Base-by-base conservation (phyloP, 2,329 filamentous ascomycete species). In the Alternaria novae-zelandiae region DNA sequence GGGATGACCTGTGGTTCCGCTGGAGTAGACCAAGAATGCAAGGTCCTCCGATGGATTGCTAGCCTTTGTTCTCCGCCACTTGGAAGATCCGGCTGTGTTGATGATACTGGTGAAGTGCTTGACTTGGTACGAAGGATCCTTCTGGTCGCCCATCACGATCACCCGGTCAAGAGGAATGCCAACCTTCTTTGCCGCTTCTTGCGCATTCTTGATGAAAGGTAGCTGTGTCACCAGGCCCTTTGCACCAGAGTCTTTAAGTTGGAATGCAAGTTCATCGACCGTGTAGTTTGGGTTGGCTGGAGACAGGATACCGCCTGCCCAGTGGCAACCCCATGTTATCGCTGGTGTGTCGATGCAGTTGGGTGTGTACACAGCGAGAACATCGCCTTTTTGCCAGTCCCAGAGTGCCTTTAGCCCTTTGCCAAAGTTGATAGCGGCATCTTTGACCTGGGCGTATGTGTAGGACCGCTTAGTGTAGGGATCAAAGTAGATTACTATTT, bases 221-320 rank as follows among this genome's bases (percentile, higher is more conserved):
- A 86, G 78, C 73, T 97, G 92, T 0, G 94, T 97, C 25, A 91
- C 86, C 8, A 97, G 79, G 0, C 86, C 92, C 74, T 89, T 92
- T 30, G 93, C 92, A 1, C 88, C 86, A 0, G 90, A 90, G 79
- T 96, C 92, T 72, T 88, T 88, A 64, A 98, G 86, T 81, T 97
- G 94, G 74, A 92, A 94, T 5, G 91, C 89, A 32, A 97, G 86
- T 80, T 98, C 95, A 10, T 93, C 88, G 12, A 87, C 87, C 0
- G 92, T 97, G 81, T 97, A 97, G 5, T 89, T 89, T 20, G 94
- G 94, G 75, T 97, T 97, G 3, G 93, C 94, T 0, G 94, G 93
- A n/a, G 90, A 93, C 11, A 93, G 82, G 55, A 93, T 83, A 28
- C 92, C 94, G 49, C 94, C 94, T 1, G 93, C 91, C 91, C 93